Base-by-base conservation (phyloP, 2,329 filamentous ascomycete species). In the Drechslera avenae region DNA sequence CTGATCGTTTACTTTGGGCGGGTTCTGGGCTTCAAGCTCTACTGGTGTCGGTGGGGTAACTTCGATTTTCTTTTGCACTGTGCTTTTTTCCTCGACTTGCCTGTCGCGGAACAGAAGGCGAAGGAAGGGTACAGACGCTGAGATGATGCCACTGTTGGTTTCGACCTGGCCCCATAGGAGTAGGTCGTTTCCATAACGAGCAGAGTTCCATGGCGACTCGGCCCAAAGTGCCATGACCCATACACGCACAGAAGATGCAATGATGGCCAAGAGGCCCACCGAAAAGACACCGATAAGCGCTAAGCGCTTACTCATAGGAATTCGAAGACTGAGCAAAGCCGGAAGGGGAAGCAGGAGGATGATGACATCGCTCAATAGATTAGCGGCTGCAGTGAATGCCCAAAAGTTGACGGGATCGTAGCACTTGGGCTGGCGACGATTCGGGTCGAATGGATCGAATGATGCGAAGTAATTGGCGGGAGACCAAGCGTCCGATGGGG, bases 221-320 rank as follows among this genome's bases (percentile, higher is more conserved):
- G 67, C 56, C 71, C 71, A 74, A 3, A 73, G 56, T 21, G 62
- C 60, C 64, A 73, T 68, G 14, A 71, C 69, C 64, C 66, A 72
- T 62, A 73, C 67, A 28, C 71, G 67, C 17, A 73, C 64, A 14
- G 70, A 69, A 4, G 64, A 69, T 2, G 71, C 70, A 2, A 71
- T 54, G 13, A 73, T 71, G 16, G 69, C 70, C 54, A 74, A 61
- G 47, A 73, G 59, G 19, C 71, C 70, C 13, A 73, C 58, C 2
- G 63, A 65, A 54, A 74, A 73, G 39, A 73, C 70, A 9, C 63
- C 68, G 7, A 73, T 59, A n/a, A 86, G 73, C 0, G 80, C 81
- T 12, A 81, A 63, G 46, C 83, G 82, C 47, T 82, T 79, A 3
- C 72, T 72, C 3, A 62, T 65, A 0, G 80, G 78, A 5, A 83